Conservation (phyloP, 2,329 filamentous ascomycete species). For the Fusarium metavorans region DNA sequence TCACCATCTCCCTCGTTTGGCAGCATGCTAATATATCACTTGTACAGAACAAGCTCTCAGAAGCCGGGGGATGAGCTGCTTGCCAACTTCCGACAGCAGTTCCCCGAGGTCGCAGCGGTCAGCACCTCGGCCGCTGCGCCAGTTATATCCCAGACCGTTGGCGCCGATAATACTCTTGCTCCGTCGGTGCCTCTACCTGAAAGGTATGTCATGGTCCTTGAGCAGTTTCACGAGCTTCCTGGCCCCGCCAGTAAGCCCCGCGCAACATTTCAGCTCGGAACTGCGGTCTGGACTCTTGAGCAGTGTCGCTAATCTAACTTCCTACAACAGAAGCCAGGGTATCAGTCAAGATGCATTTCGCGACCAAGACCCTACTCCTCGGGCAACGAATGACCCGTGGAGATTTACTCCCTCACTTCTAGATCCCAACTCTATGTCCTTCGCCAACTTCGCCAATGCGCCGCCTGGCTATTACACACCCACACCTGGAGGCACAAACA, state of each 20-base stretch:
- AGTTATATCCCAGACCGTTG: conserved; percentile 52
- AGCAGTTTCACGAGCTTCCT: not conserved
- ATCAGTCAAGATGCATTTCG: conserved; percentile 55
- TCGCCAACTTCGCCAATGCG: conserved; percentile 82
- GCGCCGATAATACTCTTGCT: conserved; percentile 38
- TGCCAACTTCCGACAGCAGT: conserved; percentile 84
- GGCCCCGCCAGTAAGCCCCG: not conserved
- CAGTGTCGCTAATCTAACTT: conserved; percentile 25
- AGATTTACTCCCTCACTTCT: conserved; percentile 90
- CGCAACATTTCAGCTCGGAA: not conserved
- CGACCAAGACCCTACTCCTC: conserved; percentile 86
- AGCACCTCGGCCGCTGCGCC: conserved; percentile 59
- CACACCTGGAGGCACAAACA: conserved; percentile 83
- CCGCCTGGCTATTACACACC: conserved; percentile 89
- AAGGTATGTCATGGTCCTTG: conserved; percentile 41
- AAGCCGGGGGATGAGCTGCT: conserved; percentile 90
- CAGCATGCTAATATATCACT: conserved; percentile 11
- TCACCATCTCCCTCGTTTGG: not conserved
- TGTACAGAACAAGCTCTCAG: conserved; percentile 77
- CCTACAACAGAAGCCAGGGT: conserved; percentile 33
- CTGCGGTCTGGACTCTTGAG: not conserved
- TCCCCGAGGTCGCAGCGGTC: conserved; percentile 76
- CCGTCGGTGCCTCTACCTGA: conserved; percentile 42
- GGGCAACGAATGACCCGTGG: conserved; percentile 84
- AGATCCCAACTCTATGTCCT: conserved; percentile 86